Evolutionary conservation across 2,329 filamentous ascomycete genomes (phyloP), one percentile per base, ranked within the genome.

Genomic region (Colletotrichum neosansevieriae): DNA sequence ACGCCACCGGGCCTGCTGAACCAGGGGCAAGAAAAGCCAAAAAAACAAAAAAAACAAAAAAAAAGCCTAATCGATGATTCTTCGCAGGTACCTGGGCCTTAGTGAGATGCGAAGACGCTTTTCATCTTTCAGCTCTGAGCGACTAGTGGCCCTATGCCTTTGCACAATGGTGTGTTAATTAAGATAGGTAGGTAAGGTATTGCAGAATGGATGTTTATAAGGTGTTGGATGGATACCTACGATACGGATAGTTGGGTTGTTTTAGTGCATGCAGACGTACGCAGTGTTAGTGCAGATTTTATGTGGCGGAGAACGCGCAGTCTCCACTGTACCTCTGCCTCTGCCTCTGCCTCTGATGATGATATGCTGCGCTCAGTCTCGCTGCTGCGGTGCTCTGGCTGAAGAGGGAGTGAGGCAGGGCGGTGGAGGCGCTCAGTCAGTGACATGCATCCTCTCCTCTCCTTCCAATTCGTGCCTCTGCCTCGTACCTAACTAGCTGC

Each of bases 211-310:
- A 45, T 45, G 42, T 45, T 34, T 34, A 24, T 24, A 4, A 24
- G 24, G 24, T 24, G 19, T 42, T 29, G 29, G 53, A 58, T 58
- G 36, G 21, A 45, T 34, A 50, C n/a, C 1, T 29, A 29, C 29
- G 24, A 4, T 6, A 29, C 29, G 29, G 29, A 29, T 29, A 29
- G 6, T 9, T 29, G 7, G 29, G 29, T 29, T 53, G 40, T 38
- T 59, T 32, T 34, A 53, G 58, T 61, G 58, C 34, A 44, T 59
- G 57, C 44, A 50, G 57, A 42, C 47, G n/a, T 38, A 29, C 24
- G 24, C 24, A 29, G 24, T 29, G 24, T 29, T 4, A 19, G 57
- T 49, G 44, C 57, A 19, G 47, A 24, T 38, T 38, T 49, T 24
- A 29, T 19, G 32, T 59, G 57, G 57, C 57, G 57, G 44, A 42